A percentile compares a stretch with the other conserved stretches of the same genome.
These are phyloP conservation scores for Odontarrhena argentea DNA, from an alignment of 345 rosid genomes.

Conservation along the genomic window DNA sequence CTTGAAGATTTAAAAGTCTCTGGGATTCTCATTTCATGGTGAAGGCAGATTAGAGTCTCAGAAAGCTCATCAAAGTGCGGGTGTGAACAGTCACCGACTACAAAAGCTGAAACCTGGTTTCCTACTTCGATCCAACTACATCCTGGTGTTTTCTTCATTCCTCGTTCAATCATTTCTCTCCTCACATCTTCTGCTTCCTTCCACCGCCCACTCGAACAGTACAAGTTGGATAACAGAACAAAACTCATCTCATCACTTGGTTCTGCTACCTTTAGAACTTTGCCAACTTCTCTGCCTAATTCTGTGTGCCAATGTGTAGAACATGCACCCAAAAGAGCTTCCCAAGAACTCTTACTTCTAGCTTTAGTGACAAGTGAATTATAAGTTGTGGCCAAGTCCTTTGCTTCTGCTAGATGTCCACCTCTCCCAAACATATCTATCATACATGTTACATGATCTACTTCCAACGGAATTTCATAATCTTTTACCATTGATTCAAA, in stretches of 20 bases:
- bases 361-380: conserved; percentile 7
- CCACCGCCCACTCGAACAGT: conserved; percentile 65
- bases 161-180: conserved; percentile 59
- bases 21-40: conserved; percentile 55
- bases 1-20: conserved; percentile 4
- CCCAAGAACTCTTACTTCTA: conserved; percentile 39
- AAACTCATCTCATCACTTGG: conserved; percentile 62
- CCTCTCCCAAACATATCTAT: conserved; percentile 80
- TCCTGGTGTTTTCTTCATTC: conserved; percentile 70
- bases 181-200: conserved; percentile 76
- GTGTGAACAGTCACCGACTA: conserved; percentile 51
- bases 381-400: conserved; percentile 45
- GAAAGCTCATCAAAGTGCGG: conserved; percentile 43
- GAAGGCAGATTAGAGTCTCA: conserved; percentile 42
- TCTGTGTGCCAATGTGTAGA: conserved; percentile 46
- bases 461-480: conserved; percentile 51
- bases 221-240: conserved; percentile 68
- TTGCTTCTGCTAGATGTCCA: conserved; percentile 62
- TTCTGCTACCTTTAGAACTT: conserved; percentile 44
- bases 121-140: conserved; percentile 84
- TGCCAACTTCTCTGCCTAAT: conserved; percentile 50
- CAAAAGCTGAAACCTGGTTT: conserved; percentile 51
- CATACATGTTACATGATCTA: conserved; percentile 70
- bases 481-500: conserved; percentile 52
- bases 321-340: conserved; percentile 71